Percentiles rank a stretch among this genome's conserved stretches.
phyloP scores from a whole-genome alignment of 352 stramenopile species.

The Porosira glacialis region DNA sequence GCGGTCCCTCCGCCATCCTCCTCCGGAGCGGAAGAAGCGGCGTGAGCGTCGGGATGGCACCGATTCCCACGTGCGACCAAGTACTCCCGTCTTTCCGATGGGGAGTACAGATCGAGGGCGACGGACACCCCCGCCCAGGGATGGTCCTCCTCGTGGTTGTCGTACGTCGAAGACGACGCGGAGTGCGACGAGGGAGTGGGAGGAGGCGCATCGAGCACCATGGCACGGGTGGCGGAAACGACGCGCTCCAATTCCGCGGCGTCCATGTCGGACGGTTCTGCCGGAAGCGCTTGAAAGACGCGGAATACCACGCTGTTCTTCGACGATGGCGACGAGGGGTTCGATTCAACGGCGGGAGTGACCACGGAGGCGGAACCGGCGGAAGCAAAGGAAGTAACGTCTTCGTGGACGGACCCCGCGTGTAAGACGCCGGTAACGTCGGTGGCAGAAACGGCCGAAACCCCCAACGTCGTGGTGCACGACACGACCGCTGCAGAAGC shows the following conservation, averaged over 20 bases:
- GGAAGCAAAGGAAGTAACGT: too few species aligned
- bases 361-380: too few species aligned
- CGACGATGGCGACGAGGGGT: too few species aligned
- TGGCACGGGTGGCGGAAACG: slow-evolving; percentile 15
- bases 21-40: too few species aligned
- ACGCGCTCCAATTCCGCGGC: slow-evolving; percentile 5
- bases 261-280: slow-evolving; percentile 18
- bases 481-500: too few species aligned
- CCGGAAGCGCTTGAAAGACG: slow-evolving; percentile 23
- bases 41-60: slow-evolving; percentile 23
- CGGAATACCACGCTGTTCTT: slow-evolving; percentile 15
- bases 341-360: too few species aligned
- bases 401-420: too few species aligned
- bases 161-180: background rate
- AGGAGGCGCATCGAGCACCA: too few species aligned
- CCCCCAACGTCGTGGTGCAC: too few species aligned
- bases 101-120: slow-evolving; percentile 35
- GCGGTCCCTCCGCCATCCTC: background rate
- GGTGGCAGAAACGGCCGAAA: too few species aligned
- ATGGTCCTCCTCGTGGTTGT: background rate
- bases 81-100: slow-evolving; percentile 37
- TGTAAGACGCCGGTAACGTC: too few species aligned
- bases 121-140: slow-evolving; percentile 7
- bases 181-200: too few species aligned
- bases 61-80: slow-evolving; percentile 26